These are phyloP conservation scores for Fraxinus xanthoxyloides DNA, from an alignment of 305 asterid genomes.

Conservation along the genomic window DNA sequence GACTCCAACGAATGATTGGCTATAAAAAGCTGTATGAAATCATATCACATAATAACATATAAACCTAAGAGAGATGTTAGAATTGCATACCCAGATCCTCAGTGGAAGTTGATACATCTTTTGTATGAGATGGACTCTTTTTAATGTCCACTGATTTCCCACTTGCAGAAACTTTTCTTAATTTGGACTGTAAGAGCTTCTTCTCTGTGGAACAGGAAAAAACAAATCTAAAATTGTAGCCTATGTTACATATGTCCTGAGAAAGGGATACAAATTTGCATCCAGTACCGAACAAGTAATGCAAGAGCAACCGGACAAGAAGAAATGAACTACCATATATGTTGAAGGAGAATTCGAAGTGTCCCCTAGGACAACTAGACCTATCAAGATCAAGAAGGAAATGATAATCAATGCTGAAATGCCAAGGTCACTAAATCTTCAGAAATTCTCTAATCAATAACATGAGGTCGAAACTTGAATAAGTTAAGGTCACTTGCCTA, in stretches of 20 bases:
- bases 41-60: slow-evolving; percentile 4
- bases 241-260: not conserved
- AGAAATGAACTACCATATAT: not conserved
- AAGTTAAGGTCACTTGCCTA: not conserved
- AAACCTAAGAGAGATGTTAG: slow-evolving; percentile 3
- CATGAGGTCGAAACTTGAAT: not conserved
- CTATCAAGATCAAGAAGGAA: not conserved
- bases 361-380: not conserved
- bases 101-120: slow-evolving; percentile 81
- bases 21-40: slow-evolving; percentile 3
- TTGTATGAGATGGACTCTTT: slow-evolving; percentile 42
- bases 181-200: slow-evolving; percentile 76
- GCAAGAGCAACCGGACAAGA: not conserved
- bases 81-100: slow-evolving; percentile 76
- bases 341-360: not conserved
- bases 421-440: not conserved
- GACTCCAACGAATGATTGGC: not conserved
- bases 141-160: slow-evolving; percentile 52
- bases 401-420: not conserved
- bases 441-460: not conserved
- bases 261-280: not conserved
- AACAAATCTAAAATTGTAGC: not conserved
- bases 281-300: not conserved
- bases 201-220: slow-evolving; percentile 61
- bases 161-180: slow-evolving; percentile 71